Base-by-base conservation (phyloP, 176 grass and related monocot genomes). In the Zoysia pacifica region DNA sequence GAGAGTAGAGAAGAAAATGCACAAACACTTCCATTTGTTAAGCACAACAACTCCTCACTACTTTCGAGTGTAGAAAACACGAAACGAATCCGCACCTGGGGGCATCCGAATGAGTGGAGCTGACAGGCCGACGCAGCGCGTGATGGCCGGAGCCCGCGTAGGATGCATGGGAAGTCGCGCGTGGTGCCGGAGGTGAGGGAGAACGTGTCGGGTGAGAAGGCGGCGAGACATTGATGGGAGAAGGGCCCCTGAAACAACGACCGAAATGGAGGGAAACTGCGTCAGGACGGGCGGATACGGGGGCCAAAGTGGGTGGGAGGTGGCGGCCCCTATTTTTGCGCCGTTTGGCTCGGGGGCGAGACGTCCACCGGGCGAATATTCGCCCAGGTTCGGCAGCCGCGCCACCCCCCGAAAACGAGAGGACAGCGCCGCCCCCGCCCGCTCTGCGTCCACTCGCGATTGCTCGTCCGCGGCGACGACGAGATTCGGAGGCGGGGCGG, bases 161-260 rank as follows among this genome's bases (percentile, higher is more conserved):
- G 62, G 10, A 16, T 49, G 11, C 11, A 39, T 47, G 5, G 58
- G 55, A 48, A 18, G 65, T 8, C 64, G 49, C 56, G 72, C 58
- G 18, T 7, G 56, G 50, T 50, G 77, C 72, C 82, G 82, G 48
- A 89, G 76, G 35, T 48, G 70, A 56, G 55, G 35, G 42, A 76
- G 35, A 42, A 89, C 1, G 72, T 81, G 77, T 72, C 77, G 14
- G 48, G 65, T 65, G 39, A 88, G 77, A 49, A 89, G 48, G 65
- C 71, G 60, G 72, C 77, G 77, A 46, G 87, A 65, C 87, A 89
- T 81, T 20, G 47, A 67, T 44, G 8, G 46, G 55, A 38, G 44
- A 64, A 50, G 13, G 19, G 13, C 11, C 6, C 50, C 64, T 68
- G 65, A 16, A 6, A 15, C n/a, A 12, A 13, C 36, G 14, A 13